These are phyloP conservation scores for Zea luxurians DNA, from an alignment of 176 grass and related monocot genomes.

Conservation along the genomic window DNA sequence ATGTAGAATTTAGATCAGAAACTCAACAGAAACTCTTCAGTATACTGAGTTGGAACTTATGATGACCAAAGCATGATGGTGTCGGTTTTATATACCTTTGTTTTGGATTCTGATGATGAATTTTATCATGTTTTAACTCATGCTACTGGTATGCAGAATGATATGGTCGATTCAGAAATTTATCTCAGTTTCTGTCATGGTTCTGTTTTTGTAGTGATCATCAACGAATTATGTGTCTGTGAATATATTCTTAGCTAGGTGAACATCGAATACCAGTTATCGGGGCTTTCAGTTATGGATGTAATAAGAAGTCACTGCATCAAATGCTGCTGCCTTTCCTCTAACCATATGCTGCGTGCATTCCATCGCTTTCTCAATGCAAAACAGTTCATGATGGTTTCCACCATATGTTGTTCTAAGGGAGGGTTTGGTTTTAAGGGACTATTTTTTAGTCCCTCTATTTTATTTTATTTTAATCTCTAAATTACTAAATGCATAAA, in stretches of 20 bases:
- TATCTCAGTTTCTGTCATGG: not conserved
- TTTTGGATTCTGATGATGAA: slow-evolving; percentile 14
- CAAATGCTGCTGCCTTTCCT: not conserved
- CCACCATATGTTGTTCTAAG: not conserved
- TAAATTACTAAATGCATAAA: too few relatives aligned
- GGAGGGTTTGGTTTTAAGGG: too few relatives aligned
- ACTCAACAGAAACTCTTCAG: too few relatives aligned
- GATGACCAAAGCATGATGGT: not conserved
- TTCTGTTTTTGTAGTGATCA: not conserved
- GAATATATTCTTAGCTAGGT: slow-evolving; percentile 17
- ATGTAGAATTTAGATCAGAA: too few relatives aligned
- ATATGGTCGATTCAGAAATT: not conserved
- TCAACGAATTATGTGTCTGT: not conserved
- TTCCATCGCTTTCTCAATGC: not conserved
- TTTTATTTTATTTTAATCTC: too few relatives aligned
- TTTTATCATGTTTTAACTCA: slow-evolving; percentile 18
- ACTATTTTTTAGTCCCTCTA: too few relatives aligned
- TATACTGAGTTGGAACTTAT: too few relatives aligned
- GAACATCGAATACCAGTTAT: not conserved
- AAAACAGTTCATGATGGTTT: not conserved
- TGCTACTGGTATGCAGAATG: not conserved
- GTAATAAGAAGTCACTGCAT: not conserved
- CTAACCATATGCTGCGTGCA: not conserved
- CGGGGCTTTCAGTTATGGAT: not conserved
- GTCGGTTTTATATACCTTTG: not conserved